Conservation (phyloP, 2,329 filamentous ascomycete genomes). For the Calonectria crousiana region DNA sequence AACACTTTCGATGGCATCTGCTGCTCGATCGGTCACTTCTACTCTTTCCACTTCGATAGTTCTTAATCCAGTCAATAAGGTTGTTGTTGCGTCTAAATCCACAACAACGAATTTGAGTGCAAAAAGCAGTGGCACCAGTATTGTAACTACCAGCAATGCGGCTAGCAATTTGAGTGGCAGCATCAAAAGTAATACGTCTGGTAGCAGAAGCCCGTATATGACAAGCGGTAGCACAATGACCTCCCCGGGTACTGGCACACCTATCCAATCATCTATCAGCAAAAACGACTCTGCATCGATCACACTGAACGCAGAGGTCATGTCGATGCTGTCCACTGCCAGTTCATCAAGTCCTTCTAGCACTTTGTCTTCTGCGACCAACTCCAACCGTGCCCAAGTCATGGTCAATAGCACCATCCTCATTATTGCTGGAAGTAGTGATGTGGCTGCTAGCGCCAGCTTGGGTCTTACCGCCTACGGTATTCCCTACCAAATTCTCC, state of each 20-base stretch:
- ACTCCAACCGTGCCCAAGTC: background rate
- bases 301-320: background rate
- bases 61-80: background rate
- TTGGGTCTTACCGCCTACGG: conserved; percentile 28
- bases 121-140: background rate
- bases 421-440: background rate
- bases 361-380: background rate
- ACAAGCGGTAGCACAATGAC: background rate
- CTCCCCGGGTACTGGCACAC: background rate
- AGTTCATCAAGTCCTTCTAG: background rate
- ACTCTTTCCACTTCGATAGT: background rate
- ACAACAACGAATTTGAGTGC: background rate
- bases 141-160: background rate
- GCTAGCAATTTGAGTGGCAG: background rate
- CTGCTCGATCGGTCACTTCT: background rate
- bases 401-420: conserved; percentile 16
- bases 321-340: background rate
- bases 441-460: conserved; percentile 10
- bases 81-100: background rate
- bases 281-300: background rate
- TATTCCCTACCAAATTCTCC: conserved; percentile 24
- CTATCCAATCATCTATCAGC: background rate
- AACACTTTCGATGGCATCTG: background rate
- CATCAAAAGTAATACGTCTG: background rate
- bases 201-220: background rate